Conservation (phyloP, 2,329 filamentous ascomycete species). For the Eutypa lata region DNA sequence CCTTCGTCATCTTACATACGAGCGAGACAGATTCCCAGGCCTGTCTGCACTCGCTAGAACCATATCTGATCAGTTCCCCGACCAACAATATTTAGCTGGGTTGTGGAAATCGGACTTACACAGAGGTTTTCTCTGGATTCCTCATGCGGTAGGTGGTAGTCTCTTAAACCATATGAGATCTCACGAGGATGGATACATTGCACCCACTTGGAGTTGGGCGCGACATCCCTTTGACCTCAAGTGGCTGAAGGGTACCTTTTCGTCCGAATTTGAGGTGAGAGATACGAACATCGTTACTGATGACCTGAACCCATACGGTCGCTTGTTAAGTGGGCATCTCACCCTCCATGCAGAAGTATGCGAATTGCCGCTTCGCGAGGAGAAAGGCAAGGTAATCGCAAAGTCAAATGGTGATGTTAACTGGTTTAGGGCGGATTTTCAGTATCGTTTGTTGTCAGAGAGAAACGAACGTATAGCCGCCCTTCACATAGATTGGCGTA, state of each 20-base stretch:
- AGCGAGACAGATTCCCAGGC: not conserved
- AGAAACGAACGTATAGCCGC: constrained; percentile 1
- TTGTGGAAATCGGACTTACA: constrained; percentile 4
- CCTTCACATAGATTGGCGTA: constrained; percentile 3
- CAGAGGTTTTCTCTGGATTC: not conserved
- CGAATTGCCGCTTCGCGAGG: not conserved
- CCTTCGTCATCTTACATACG: not conserved
- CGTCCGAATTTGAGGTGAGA: constrained; percentile 2
- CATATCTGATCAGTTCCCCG: constrained; percentile 1
- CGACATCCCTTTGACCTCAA: not conserved
- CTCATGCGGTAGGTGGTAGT: not conserved
- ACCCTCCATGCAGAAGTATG: constrained; percentile 1
- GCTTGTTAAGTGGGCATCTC: not conserved
- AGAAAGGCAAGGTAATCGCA: not conserved
- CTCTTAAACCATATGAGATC: not conserved
- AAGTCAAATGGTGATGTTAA: not conserved
- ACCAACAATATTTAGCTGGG: constrained; percentile 2
- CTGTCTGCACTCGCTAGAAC: constrained; percentile 2
- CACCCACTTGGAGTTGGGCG: constrained; percentile 3
- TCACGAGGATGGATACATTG: not conserved
- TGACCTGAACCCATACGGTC: not conserved
- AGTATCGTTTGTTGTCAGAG: not conserved
- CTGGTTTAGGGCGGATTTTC: not conserved
- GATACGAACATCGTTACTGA: not conserved
- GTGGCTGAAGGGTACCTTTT: too few relatives aligned